Base-by-base conservation (phyloP, 352 stramenopile genomes). In the Plasmopara viticola region DNA sequence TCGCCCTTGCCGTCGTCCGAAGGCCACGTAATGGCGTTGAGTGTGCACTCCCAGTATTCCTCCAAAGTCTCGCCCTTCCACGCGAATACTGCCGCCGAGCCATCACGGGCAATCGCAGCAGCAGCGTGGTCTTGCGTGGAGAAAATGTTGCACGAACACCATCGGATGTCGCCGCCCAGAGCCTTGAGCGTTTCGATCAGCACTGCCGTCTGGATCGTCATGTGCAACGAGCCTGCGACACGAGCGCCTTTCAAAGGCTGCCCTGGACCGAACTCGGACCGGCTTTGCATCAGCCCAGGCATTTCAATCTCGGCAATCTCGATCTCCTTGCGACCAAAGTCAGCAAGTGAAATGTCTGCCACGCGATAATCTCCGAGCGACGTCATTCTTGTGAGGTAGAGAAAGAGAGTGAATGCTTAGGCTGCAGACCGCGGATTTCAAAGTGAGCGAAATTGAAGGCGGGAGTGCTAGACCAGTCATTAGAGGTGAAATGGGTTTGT, bases 71-170 rank as follows among this genome's bases (percentile, higher is more conserved):
- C 95, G 60, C 96, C 95, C 84, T 99, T 99, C 96, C 96, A 99
- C 34, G 96, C 96, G 61, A 98, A 99, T 30, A 99, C 95, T 33
- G 95, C 94, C 51, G 95, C 94, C 55, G 88, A 94, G 62, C 87
- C 83, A 62, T 98, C 94, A 62, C 94, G 91, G 0, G 94, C 96
- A 56, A 99, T 98, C 45, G 96, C 96, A 10, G 96, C 95, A 37
- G 96, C 96, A 44, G 95, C 96, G 81, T 99, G 96, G 75, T 99
- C 95, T 76, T 99, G 95, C 50, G 96, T 99, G 39, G 91, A 98
- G 79, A 98, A 99, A 61, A 99, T 99, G 92, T 99, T 99, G 86
- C 96, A 98, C 50, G 86, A 97, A 84, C 96, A 99, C 96, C 96
- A 99, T 53, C 96, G 89, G 44, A 99, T 95, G 74, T 98, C 90